A percentile compares a stretch with the other conserved stretches of the same genome.
These are phyloP conservation scores for Nakazawaea pomicola DNA, from an alignment of 805 yeast species.

Conservation along the genomic window DNA sequence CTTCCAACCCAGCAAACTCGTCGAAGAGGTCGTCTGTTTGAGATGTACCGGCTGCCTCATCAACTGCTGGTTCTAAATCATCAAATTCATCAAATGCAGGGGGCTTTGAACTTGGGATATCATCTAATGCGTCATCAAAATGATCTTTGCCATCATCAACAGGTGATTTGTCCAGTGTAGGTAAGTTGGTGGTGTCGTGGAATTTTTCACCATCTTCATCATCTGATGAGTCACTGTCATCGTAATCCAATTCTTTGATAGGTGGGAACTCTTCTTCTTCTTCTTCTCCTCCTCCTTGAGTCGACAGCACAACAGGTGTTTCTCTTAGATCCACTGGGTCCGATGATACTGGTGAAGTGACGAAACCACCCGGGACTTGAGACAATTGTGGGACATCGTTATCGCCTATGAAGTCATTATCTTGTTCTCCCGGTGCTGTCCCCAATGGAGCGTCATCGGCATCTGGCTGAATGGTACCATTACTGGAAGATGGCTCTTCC, in stretches of 20 bases:
- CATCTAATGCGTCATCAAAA: conserved; percentile 13
- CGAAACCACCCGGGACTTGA: conserved; percentile 10
- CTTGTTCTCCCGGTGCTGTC: no score
- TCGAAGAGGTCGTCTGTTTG: conserved; percentile 24
- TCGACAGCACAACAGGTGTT: no score
- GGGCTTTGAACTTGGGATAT: not conserved
- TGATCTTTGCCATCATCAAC: not conserved
- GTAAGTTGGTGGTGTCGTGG: conserved; percentile 23
- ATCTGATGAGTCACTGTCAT: conserved; percentile 45
- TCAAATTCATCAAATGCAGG: conserved; percentile 6
- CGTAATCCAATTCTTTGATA: conserved; percentile 47
- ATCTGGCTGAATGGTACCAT: conserved; percentile 5
- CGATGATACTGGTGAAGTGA: not conserved
- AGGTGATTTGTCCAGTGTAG: not conserved
- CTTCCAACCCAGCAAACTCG: conserved; percentile 28
- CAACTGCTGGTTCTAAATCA: conserved; percentile 12
- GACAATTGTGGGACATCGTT: conserved; percentile 15
- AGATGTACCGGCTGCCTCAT: conserved; percentile 5
- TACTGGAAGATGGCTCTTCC: conserved; percentile 5
- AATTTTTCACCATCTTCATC: conserved; percentile 37
- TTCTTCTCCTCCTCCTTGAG: no score
- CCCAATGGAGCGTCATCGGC: conserved; percentile 14
- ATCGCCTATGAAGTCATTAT: no score
- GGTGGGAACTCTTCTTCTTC: conserved; percentile 58
- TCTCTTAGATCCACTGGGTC: not conserved